Base-by-base conservation (phyloP, 73 alveolate species). In the Paramecium biaurelia region DNA sequence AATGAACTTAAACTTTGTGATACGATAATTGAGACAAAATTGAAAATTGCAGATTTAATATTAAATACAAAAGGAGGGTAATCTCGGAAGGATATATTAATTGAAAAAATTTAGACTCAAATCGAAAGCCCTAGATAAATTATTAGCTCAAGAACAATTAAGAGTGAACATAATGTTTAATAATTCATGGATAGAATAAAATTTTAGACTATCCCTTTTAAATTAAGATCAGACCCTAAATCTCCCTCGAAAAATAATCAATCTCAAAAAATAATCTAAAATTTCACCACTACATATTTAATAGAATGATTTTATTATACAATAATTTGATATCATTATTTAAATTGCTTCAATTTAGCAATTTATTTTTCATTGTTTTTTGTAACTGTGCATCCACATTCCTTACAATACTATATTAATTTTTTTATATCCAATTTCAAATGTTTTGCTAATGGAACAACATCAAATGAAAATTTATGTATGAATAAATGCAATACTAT, bases 401-500 rank as follows among this genome's bases (percentile, higher is more conserved):
- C 84, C 26, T 63, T 63, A 9, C 84, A 63, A 63, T 63, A 63
- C 45, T 26, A 11, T 11, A 41, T 63, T 15, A 63, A 10, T 63
- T 63, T 63, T 32, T 63, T 63, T 0, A 63, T 63, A 12, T 63
- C 84, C 84, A 63, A 30, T 63, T 63, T 63, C 21, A 63, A 63
- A 18, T 63, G 45, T 32, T 63, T 63, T 63, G 84, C 84, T 63
- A 63, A 63, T 30, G 84, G 84, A 12, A 63, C 24, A 1, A 63
- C 26, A 12, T 63, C 84, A n/a, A 63, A 63, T 63, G 26, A 26
- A 32, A 63, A 72, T 72, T 79, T 79, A 18, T 79, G 74, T 23
- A 79, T 79, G 72, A 79, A 79, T 45, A 79, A 47, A 79, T 79
- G 90, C 47, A 79, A 63, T 10, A 79, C 90, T 10, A 79, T 79